Base-by-base conservation (phyloP, 192 early-diverging fungal species). In the Rhizophagus prolifer region DNA sequence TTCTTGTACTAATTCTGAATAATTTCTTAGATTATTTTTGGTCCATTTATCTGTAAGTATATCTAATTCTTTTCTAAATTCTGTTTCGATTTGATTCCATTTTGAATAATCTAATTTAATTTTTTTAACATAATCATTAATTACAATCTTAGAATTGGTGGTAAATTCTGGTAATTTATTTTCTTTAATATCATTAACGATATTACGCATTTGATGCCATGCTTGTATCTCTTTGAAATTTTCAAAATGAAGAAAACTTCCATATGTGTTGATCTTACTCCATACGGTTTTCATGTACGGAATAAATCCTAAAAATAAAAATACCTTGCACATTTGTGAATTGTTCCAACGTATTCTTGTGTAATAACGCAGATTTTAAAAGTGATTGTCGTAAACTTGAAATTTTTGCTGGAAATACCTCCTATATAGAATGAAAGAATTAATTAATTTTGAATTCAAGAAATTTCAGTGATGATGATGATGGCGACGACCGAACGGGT, bases 231-330 rank as follows among this genome's bases (percentile, higher is more conserved):
- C 16, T 44, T 41, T 68, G 44, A 68, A 68, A n/a, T 21, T n/a
- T 36, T 68, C 34, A 36, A 68, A 68, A n/a, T 68, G 66, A 9
- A 68, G 21, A 38, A 68, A 68, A 68, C 34, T 68, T 19, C 66
- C 66, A n/a, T 36, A 12, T 16, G 34, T 36, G n/a, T 38, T 26
- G 38, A 68, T 68, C 3, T n/a, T 68, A n/a, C 21, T 26, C 66
- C 66, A 68, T 21, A 68, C 36, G 2, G 66, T 36, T 21, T 68
- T 68, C 66, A 68, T 68, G 7, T 68, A 36, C 3, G 36, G 21
- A 7, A 68, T 68, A 68, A 68, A 68, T 4, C 66, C 66, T 68
- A 36, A 36, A 36, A 19, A 21, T 0, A 30, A 10, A 66, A 14
- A 4, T 68, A 68, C 66, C 66, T n/a, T 68, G 26, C 2, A 68